These are phyloP conservation scores for Thraustochytrium striatum DNA, from an alignment of 352 stramenopile species.

Conservation along the genomic window DNA sequence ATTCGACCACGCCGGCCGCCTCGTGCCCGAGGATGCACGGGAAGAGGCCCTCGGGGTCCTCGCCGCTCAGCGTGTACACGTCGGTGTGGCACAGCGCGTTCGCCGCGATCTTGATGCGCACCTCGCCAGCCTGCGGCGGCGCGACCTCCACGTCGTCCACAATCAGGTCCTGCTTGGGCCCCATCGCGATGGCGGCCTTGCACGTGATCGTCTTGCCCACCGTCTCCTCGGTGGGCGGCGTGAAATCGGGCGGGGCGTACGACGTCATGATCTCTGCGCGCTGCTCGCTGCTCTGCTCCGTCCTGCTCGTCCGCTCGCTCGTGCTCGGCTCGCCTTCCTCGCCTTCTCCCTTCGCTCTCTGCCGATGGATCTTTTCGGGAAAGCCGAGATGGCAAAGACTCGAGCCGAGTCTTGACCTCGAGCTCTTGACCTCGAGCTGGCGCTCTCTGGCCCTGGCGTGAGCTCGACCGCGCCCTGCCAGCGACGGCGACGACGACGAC, in stretches of 20 bases:
- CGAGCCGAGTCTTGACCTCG: no score
- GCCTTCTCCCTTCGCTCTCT: no score
- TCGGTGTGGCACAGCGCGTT: slow-evolving; percentile 81
- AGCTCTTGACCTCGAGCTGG: no score
- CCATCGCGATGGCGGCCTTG: slow-evolving; percentile 79
- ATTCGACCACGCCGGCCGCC: slow-evolving; percentile 74
- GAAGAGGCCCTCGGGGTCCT: slow-evolving; percentile 76
- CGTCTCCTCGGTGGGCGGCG: slow-evolving; percentile 3
- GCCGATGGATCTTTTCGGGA: no score
- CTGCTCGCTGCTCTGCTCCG: neutral
- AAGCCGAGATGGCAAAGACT: no score
- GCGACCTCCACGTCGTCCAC: slow-evolving; percentile 52
- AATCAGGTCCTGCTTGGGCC: slow-evolving; percentile 64
- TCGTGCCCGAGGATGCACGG: slow-evolving; percentile 84
- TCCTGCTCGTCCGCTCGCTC: neutral
- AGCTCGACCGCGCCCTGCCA: no score
- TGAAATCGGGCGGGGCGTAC: slow-evolving; percentile 31
- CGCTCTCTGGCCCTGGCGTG: no score
- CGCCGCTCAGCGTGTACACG: slow-evolving; percentile 63
- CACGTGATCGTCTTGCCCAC: slow-evolving; percentile 65
- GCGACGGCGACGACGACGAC: no score
- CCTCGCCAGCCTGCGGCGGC: slow-evolving; percentile 57
- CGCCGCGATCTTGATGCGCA: slow-evolving; percentile 74
- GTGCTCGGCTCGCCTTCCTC: no score
- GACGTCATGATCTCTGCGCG: neutral